phyloP scores from a whole-genome alignment of 139 green algal species.

The Picochlorum sp. region DNA sequence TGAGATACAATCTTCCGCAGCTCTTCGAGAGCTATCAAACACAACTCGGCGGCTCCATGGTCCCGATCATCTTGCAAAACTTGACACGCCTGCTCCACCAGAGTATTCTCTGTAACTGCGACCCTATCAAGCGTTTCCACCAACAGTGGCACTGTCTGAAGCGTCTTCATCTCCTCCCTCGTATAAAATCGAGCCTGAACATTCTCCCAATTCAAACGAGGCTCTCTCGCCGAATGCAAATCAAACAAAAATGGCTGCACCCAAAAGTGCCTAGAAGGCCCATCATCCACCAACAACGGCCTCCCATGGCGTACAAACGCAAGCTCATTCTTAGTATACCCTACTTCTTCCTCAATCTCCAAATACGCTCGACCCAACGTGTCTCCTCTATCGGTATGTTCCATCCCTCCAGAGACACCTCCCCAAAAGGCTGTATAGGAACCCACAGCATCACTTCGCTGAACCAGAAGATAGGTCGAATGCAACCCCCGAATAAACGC shows the following conservation, averaged over 20 bases:
- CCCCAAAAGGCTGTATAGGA: neutral
- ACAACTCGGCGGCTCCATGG: neutral
- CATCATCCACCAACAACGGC: neutral
- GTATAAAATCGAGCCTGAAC: neutral
- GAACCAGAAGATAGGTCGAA: neutral
- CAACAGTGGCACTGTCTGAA: neutral
- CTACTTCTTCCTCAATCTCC: conserved; percentile 2
- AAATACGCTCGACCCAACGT: neutral
- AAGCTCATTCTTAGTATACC: neutral
- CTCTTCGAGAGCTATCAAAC: neutral
- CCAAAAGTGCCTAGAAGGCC: neutral
- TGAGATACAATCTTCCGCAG: neutral
- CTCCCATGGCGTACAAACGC: neutral
- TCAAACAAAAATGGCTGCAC: neutral
- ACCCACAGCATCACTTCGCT: neutral
- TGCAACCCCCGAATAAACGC: neutral
- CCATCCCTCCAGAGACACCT: neutral
- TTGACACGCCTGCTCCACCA: neutral
- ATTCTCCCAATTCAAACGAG: conserved; percentile 3
- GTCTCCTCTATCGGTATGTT: neutral
- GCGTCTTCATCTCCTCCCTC: neutral
- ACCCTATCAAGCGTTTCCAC: neutral
- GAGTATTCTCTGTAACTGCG: neutral
- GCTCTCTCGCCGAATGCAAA: neutral
- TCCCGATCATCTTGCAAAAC: neutral